A percentile compares a stretch with the other conserved stretches of the same genome.
phyloP scores from a whole-genome alignment of 1,284 basidiomycete species.

The Tilletia caries region DNA sequence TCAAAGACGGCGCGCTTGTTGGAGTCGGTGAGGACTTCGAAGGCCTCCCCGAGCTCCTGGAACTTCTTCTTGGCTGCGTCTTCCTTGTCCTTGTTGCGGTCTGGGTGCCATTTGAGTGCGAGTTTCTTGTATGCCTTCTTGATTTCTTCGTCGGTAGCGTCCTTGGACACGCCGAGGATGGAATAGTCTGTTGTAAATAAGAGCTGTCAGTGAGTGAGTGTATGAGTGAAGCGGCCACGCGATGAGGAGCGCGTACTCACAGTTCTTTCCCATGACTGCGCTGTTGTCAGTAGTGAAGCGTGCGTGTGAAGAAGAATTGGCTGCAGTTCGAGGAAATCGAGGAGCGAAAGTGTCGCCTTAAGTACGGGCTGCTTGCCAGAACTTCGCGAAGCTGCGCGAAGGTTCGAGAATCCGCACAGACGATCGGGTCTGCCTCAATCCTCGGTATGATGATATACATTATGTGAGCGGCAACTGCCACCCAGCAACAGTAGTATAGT shows the following conservation, averaged over 20 bases:
- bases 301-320: too few species aligned
- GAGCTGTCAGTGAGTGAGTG: background rate
- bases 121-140: constrained; percentile 52
- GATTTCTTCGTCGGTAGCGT: constrained; percentile 47
- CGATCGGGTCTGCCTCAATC: too few species aligned
- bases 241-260: background rate
- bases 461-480: too few species aligned
- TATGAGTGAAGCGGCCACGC: background rate
- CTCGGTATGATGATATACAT: too few species aligned
- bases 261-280: constrained; percentile 6
- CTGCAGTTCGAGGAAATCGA: too few species aligned
- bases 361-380: too few species aligned
- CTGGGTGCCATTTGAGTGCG: constrained; percentile 86
- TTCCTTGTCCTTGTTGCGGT: constrained; percentile 73
- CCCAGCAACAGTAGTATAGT: background rate
- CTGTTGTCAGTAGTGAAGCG: too few species aligned
- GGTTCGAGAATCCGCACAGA: too few species aligned
- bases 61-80: constrained; percentile 81
- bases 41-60: constrained; percentile 94
- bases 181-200: background rate
- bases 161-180: constrained; percentile 47
- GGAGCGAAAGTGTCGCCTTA: too few species aligned
- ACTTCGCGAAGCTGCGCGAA: too few species aligned
- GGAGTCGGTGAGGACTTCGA: constrained; percentile 90
- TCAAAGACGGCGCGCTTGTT: constrained; percentile 91